Conservation (phyloP, 1,139 yeast genomes). For the Nakaseomyces bracarensis region DNA sequence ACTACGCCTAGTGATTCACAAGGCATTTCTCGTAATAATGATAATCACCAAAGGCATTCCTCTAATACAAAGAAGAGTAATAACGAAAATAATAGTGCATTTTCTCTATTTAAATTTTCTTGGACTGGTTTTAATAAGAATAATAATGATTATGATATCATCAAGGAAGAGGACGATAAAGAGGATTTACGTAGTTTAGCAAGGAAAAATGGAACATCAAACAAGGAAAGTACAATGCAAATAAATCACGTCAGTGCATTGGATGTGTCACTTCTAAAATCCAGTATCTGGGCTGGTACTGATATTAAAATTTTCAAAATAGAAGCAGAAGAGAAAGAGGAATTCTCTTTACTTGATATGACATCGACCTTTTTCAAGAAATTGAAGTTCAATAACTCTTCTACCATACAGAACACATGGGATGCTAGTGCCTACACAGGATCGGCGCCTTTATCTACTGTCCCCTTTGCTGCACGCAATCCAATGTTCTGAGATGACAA, state of each 20-base stretch:
- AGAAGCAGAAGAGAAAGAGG: slow-evolving; percentile 33
- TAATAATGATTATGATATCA: slow-evolving; percentile 10
- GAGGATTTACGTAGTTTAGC: not conserved
- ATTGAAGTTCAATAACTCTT: slow-evolving; percentile 23
- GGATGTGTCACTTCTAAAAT: slow-evolving; percentile 18
- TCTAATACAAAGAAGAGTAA: slow-evolving; percentile 8
- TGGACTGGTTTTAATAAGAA: slow-evolving; percentile 28
- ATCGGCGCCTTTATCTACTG: slow-evolving; percentile 2
- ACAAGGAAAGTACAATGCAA: slow-evolving; percentile 9
- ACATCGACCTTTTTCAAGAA: slow-evolving; percentile 30
- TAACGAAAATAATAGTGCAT: slow-evolving; percentile 7
- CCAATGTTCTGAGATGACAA: slow-evolving; percentile 6
- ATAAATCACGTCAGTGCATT: slow-evolving; percentile 14
- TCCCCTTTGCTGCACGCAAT: slow-evolving; percentile 6
- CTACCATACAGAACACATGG: slow-evolving; percentile 11
- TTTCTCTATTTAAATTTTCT: slow-evolving; percentile 25
- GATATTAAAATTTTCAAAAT: slow-evolving; percentile 52
- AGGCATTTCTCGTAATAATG: not conserved
- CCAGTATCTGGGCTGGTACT: slow-evolving; percentile 59
- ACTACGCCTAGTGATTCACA: not conserved
- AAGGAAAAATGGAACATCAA: not conserved
- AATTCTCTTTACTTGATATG: slow-evolving; percentile 31
- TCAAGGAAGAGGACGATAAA: slow-evolving; percentile 8
- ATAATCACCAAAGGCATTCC: not conserved
- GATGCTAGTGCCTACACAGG: not conserved